A percentile compares a stretch with the other conserved stretches of the same genome.
Evolutionary conservation across 768 basidiomycete genomes (phyloP).

Genomic region (Termitomyces sp.): DNA sequence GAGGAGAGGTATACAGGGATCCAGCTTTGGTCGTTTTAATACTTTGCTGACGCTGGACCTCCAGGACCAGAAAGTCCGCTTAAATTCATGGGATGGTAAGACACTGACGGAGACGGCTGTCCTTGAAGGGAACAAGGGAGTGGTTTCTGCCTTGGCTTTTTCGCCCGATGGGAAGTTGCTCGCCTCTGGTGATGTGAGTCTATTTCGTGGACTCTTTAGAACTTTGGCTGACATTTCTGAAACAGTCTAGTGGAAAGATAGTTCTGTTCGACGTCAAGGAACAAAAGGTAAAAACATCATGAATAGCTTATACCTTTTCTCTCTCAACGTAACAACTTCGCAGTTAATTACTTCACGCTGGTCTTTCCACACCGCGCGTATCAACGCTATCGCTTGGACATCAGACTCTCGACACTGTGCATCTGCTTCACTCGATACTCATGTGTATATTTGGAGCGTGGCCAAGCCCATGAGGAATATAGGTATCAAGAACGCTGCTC

Average conservation of each 20-base stretch:
- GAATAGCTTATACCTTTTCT: background rate
- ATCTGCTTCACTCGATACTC: constrained; percentile 90
- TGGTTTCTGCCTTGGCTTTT: constrained; percentile 72
- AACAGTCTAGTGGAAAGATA: constrained; percentile 77
- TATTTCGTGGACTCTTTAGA: background rate
- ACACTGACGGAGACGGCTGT: constrained; percentile 48
- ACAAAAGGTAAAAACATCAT: constrained; percentile 43
- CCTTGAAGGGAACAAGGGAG: constrained; percentile 64
- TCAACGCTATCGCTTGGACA: constrained; percentile 77
- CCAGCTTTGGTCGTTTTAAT: background rate
- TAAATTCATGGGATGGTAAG: constrained; percentile 71
- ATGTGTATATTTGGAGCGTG: constrained; percentile 86
- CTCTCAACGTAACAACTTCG: background rate
- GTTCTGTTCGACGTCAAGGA: constrained; percentile 68
- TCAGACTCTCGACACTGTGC: constrained; percentile 71
- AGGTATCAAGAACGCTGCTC: constrained; percentile 79
- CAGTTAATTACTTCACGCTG: constrained; percentile 73
- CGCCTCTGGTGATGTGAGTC: constrained; percentile 82
- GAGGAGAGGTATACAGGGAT: constrained; percentile 56
- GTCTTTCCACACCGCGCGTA: constrained; percentile 81
- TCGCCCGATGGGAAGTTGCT: constrained; percentile 72
- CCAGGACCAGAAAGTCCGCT: constrained; percentile 69
- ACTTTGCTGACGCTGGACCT: background rate
- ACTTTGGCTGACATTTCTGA: background rate
- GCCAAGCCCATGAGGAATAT: constrained; percentile 66